phyloP scores from a whole-genome alignment of 805 yeast species.

The Metschnikowia drakensbergensis region DNA sequence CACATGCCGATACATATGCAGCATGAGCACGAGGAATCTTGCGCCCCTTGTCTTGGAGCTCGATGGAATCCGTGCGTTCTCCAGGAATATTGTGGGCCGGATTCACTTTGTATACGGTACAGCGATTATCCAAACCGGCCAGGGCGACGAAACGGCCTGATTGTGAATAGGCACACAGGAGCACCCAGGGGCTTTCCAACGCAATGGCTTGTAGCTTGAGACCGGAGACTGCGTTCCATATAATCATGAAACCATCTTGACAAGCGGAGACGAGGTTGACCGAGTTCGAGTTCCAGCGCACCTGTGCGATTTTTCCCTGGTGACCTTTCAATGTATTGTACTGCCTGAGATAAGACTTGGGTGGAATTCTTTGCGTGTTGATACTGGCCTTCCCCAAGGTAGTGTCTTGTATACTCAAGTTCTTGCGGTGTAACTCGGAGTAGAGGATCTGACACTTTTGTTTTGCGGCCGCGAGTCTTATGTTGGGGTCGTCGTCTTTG shows the following conservation, averaged over 20 bases:
- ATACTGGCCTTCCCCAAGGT: constrained; percentile 39
- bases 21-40: constrained; percentile 56
- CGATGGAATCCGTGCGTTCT: constrained; percentile 7
- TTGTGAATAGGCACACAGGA: constrained; percentile 70
- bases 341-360: constrained; percentile 24
- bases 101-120: constrained; percentile 57
- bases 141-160: constrained; percentile 64
- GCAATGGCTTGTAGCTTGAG: constrained; percentile 66
- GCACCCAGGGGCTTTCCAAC: constrained; percentile 74
- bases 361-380: constrained; percentile 31
- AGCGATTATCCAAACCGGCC: constrained; percentile 79
- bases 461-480: constrained; percentile 9
- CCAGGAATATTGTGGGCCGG: background rate
- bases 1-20: constrained; percentile 75
- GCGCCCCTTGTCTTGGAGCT: constrained; percentile 11
- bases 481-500: background rate
- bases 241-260: constrained; percentile 79
- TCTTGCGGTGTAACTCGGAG: constrained; percentile 45
- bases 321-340: constrained; percentile 55
- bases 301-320: constrained; percentile 63
- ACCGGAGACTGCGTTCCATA: constrained; percentile 80
- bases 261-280: constrained; percentile 63
- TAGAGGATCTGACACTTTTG: constrained; percentile 34
- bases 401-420: constrained; percentile 43
- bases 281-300: constrained; percentile 68